A percentile compares a stretch with the other conserved stretches of the same genome.
These are phyloP conservation scores for Nephelium lappaceum DNA, from an alignment of 345 rosid genomes.

Conservation along the genomic window DNA sequence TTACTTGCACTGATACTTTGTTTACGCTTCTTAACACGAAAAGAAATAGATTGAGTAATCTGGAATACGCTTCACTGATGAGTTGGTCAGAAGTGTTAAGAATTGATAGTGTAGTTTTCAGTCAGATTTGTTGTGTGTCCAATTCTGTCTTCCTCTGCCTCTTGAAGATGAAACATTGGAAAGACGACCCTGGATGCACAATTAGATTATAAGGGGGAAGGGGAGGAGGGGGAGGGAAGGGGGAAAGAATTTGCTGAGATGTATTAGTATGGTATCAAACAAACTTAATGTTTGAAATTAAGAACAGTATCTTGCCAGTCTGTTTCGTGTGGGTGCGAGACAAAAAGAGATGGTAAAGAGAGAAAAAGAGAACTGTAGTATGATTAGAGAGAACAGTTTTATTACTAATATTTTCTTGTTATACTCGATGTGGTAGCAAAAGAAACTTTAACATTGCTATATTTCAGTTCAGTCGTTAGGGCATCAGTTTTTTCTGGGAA, in stretches of 20 bases:
- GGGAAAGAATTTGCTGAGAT: background rate
- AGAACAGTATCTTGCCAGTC: background rate
- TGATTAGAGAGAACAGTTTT: no score
- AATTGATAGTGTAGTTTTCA: background rate
- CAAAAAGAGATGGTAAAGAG: background rate
- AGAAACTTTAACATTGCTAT: background rate
- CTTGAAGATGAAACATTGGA: background rate
- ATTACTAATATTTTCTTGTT: no score
- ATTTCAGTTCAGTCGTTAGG: background rate
- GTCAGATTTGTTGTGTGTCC: background rate
- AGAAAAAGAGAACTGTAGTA: no score
- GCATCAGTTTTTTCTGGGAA: background rate
- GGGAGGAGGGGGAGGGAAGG: background rate
- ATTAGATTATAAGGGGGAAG: background rate
- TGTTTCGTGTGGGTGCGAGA: background rate
- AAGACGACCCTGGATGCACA: background rate
- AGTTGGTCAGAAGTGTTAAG: conserved; percentile 2
- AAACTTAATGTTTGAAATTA: background rate
- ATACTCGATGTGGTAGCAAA: background rate
- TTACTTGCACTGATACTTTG: background rate
- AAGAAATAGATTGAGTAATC: background rate
- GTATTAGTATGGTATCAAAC: background rate
- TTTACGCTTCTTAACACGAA: background rate
- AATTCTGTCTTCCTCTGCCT: background rate
- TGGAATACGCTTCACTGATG: conserved; percentile 8